phyloP scores from a whole-genome alignment of 106 monocot genomes.

The Agapanthus africanus region DNA sequence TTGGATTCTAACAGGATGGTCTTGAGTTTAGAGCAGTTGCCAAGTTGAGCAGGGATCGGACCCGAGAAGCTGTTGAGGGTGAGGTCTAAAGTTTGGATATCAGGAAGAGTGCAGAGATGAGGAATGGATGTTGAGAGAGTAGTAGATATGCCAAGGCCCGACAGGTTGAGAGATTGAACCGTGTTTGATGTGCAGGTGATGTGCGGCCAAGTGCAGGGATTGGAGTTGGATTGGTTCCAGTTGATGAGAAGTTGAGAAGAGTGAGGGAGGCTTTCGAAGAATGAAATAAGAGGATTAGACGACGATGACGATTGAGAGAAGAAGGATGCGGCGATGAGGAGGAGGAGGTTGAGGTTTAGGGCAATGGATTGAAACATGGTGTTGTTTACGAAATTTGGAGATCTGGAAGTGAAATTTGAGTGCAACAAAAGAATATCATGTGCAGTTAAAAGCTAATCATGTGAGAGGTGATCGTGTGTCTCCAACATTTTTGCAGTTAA shows the following conservation, averaged over 20 bases:
- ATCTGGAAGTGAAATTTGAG: too few species aligned
- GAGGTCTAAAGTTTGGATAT: slow-evolving; percentile 38
- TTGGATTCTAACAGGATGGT: slow-evolving; percentile 41
- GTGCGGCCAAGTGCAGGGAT: slow-evolving; percentile 38
- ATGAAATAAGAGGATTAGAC: slow-evolving; percentile 41
- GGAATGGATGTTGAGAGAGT: slow-evolving; percentile 17
- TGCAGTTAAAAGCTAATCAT: too few species aligned
- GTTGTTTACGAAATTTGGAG: too few species aligned
- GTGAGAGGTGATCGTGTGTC: too few species aligned
- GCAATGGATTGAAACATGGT: background rate
- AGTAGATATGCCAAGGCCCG: slow-evolving; percentile 23
- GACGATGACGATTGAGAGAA: background rate
- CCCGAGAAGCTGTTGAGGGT: slow-evolving; percentile 48
- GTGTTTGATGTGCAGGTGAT: slow-evolving; percentile 31
- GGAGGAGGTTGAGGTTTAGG: background rate
- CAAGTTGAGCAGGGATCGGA: slow-evolving; percentile 37
- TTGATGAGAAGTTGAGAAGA: slow-evolving; percentile 31
- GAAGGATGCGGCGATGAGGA: background rate
- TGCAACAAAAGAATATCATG: too few species aligned
- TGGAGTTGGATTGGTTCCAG: slow-evolving; percentile 30
- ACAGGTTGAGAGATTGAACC: slow-evolving; percentile 42
- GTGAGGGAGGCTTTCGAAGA: slow-evolving; percentile 24
- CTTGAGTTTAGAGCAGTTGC: slow-evolving; percentile 38
- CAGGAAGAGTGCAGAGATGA: slow-evolving; percentile 24
- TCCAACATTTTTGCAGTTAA: too few species aligned